Percentiles rank a stretch among this genome's conserved stretches.
Evolutionary conservation across 2,329 filamentous ascomycete species (phyloP).

Genomic region (Lojkania enalia): DNA sequence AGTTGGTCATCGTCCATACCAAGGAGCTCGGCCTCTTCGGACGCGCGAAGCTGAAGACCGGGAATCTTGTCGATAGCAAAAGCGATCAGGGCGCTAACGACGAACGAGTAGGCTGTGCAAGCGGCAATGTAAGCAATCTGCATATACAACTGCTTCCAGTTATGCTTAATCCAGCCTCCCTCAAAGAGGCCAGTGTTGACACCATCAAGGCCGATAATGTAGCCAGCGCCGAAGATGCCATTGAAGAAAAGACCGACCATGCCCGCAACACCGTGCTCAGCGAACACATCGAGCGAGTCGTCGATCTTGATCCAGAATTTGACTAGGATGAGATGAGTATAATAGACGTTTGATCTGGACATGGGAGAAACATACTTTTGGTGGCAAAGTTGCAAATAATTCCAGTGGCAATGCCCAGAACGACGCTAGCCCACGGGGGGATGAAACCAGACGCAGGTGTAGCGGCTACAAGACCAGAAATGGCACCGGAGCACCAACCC

Average conservation of each 20-base stretch:
- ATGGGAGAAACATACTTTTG: constrained; percentile 68
- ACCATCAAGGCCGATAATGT: constrained; percentile 75
- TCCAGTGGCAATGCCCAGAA: constrained; percentile 64
- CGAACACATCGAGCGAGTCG: constrained; percentile 88
- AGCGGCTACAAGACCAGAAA: constrained; percentile 85
- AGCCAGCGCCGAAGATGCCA: constrained; percentile 73
- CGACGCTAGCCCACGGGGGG: constrained; percentile 65
- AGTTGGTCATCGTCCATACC: constrained; percentile 91
- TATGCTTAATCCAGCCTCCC: constrained; percentile 76
- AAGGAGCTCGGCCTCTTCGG: constrained; percentile 79
- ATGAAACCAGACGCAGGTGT: constrained; percentile 83
- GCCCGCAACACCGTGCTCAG: constrained; percentile 83
- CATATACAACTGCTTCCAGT: constrained; percentile 75
- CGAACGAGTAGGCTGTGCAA: constrained; percentile 68
- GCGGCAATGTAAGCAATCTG: constrained; percentile 78
- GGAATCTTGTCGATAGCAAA: constrained; percentile 75
- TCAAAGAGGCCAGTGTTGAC: constrained; percentile 64
- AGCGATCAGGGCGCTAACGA: constrained; percentile 73
- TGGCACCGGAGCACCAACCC: constrained; percentile 87
- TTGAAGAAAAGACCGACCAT: constrained; percentile 80
- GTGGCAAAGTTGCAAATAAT: constrained; percentile 82
- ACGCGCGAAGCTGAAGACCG: constrained; percentile 77
- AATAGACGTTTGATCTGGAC: not conserved
- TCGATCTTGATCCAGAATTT: constrained; percentile 79
- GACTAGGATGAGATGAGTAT: constrained; percentile 48